Conservation (phyloP, 768 basidiomycete species). For the Tephrocybe rancida region DNA sequence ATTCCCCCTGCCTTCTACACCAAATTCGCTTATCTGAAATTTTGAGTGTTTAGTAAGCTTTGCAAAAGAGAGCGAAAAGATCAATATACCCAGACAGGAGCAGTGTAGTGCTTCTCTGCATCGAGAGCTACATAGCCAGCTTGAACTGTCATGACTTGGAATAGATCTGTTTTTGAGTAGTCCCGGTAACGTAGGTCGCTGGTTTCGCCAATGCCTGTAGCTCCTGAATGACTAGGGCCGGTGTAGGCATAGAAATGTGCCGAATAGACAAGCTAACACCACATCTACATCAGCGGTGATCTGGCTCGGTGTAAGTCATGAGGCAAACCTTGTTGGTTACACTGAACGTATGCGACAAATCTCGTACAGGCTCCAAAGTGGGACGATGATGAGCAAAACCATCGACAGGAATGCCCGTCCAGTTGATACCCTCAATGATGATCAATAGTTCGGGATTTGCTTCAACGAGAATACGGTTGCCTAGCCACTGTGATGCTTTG, state of each 20-base stretch:
- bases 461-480: constrained; percentile 15
- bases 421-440: constrained; percentile 19
- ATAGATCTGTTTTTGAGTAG: constrained; percentile 11
- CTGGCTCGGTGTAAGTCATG: background rate
- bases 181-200: constrained; percentile 17
- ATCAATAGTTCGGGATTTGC: constrained; percentile 17
- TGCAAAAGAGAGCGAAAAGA: background rate
- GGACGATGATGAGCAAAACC: constrained; percentile 19
- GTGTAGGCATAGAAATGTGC: constrained; percentile 20
- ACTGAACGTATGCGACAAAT: constrained; percentile 13
- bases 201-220: constrained; percentile 18
- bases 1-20: constrained; percentile 13
- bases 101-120: constrained; percentile 15
- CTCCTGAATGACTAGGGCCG: constrained; percentile 17
- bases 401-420: constrained; percentile 17
- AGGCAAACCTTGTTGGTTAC: constrained; percentile 13
- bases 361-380: constrained; percentile 14
- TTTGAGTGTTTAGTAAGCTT: background rate
- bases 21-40: constrained; percentile 18
- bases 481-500: constrained; percentile 8
- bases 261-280: constrained; percentile 12
- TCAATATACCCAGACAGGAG: constrained; percentile 13
- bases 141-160: constrained; percentile 11
- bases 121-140: constrained; percentile 18
- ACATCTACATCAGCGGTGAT: background rate